Evolutionary conservation across 164 flowering plant species (phyloP).

Genomic region (Macadamia tetraphylla): DNA sequence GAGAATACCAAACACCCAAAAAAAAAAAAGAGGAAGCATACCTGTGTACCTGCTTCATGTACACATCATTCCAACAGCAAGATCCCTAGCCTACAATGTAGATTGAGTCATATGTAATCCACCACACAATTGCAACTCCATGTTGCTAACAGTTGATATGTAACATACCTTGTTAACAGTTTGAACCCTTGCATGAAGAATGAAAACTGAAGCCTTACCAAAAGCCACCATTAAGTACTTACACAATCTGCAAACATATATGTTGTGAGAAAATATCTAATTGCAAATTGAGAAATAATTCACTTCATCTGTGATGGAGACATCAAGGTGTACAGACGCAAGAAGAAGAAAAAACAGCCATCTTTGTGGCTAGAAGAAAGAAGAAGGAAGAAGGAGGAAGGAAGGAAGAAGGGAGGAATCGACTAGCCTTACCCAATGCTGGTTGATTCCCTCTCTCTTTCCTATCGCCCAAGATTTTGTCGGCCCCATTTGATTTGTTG

Average conservation of each 20-base stretch:
- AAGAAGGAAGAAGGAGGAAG: no score
- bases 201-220: conserved; percentile 75
- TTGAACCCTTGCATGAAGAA: conserved; percentile 41
- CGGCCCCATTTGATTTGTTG: no score
- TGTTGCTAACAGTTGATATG: background rate
- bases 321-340: no score
- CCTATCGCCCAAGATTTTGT: no score
- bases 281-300: background rate
- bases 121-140: background rate
- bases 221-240: conserved; percentile 91
- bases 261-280: background rate
- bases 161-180: conserved; percentile 55
- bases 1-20: background rate
- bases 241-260: conserved; percentile 63
- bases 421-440: no score
- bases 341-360: no score
- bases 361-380: no score
- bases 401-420: no score
- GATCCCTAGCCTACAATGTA: conserved; percentile 72
- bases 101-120: conserved; percentile 10
- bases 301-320: background rate
- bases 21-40: conserved; percentile 17
- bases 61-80: conserved; percentile 89
- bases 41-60: conserved; percentile 91
- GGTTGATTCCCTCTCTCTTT: no score